These are phyloP conservation scores for Thermoascus crustaceus DNA, from an alignment of 2,329 filamentous ascomycete genomes.

Conservation along the genomic window DNA sequence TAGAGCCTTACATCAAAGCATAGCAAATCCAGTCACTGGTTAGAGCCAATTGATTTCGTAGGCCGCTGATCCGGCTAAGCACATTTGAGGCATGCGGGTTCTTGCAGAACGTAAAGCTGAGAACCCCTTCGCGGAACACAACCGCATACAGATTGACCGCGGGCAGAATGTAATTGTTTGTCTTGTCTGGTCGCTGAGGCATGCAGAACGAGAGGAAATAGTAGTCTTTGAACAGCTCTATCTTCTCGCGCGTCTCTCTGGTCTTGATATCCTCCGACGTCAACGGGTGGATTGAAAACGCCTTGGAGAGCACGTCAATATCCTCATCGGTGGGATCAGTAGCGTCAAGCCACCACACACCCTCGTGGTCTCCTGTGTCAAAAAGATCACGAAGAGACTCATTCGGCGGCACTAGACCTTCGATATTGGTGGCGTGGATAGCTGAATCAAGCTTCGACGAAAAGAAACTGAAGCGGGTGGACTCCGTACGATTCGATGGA, in stretches of 20 bases:
- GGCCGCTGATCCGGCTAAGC: constrained; percentile 76
- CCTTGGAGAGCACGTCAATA: constrained; percentile 76
- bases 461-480: no score
- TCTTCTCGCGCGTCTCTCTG: constrained; percentile 90
- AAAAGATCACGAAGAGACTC: no score
- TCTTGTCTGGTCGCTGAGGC: constrained; percentile 68
- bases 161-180: constrained; percentile 69
- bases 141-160: constrained; percentile 90
- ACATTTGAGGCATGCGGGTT: constrained; percentile 79
- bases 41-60: constrained; percentile 84
- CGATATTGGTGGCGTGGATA: no score
- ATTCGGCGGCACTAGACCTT: no score
- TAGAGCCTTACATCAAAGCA: constrained; percentile 64
- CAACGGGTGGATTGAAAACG: constrained; percentile 88
- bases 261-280: constrained; percentile 91
- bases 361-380: no score
- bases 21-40: constrained; percentile 98
- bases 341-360: constrained; percentile 96
- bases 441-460: no score
- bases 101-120: constrained; percentile 81
- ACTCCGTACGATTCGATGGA: no score
- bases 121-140: constrained; percentile 82
- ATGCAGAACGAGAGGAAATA: constrained; percentile 94
- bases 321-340: constrained; percentile 80
- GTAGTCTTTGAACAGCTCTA: constrained; percentile 92